Conservation (phyloP, 805 yeast species). For the Zygoascus flipseniorum region DNA sequence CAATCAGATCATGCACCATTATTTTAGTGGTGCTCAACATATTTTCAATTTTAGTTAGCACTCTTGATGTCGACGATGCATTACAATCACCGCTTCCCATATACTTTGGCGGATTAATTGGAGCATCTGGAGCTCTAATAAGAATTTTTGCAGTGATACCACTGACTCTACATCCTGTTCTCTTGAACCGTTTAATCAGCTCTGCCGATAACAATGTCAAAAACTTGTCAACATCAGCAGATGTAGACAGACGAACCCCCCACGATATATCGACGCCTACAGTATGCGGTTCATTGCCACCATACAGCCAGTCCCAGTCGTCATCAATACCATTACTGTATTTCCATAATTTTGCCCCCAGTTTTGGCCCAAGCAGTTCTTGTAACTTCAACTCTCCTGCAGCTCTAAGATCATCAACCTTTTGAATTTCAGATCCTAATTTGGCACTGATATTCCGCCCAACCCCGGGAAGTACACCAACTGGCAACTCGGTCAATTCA, state of each 20-base stretch:
- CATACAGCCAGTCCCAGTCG: slow-evolving; percentile 34
- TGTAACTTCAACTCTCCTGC: slow-evolving; percentile 33
- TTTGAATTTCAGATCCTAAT: slow-evolving; percentile 29
- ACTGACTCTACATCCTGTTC: slow-evolving; percentile 42
- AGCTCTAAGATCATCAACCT: slow-evolving; percentile 34
- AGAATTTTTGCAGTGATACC: slow-evolving; percentile 60
- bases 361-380: slow-evolving; percentile 54
- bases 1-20: slow-evolving; percentile 47
- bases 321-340: slow-evolving; percentile 62
- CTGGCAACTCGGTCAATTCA: slow-evolving; percentile 32
- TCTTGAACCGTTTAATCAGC: slow-evolving; percentile 43
- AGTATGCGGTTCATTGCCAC: slow-evolving; percentile 47
- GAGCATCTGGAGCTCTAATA: slow-evolving; percentile 55
- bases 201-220: slow-evolving; percentile 51
- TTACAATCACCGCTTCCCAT: slow-evolving; percentile 83
- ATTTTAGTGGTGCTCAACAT: slow-evolving; percentile 54
- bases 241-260: slow-evolving; percentile 69
- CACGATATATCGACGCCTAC: slow-evolving; percentile 84
- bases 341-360: slow-evolving; percentile 55
- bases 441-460: slow-evolving; percentile 37
- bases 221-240: slow-evolving; percentile 57
- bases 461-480: slow-evolving; percentile 37
- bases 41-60: slow-evolving; percentile 38
- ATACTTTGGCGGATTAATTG: slow-evolving; percentile 65
- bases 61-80: slow-evolving; percentile 47